These are phyloP conservation scores for Aeschynomene evenia DNA, from an alignment of 306 rosid genomes.

Conservation along the genomic window DNA sequence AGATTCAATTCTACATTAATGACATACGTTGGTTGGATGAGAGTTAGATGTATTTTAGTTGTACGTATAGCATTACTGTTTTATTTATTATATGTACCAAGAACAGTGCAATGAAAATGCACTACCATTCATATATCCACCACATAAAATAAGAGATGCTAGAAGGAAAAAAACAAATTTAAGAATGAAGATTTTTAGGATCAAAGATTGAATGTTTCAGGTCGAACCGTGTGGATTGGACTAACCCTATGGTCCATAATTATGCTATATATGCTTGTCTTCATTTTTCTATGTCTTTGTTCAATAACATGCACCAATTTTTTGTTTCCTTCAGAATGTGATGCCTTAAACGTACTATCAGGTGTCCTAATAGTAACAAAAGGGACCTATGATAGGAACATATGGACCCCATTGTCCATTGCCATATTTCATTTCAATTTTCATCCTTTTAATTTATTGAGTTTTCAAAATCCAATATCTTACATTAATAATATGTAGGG, in stretches of 20 bases:
- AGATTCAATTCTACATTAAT: too few relatives aligned
- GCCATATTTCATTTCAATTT: neutral
- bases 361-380: constrained; percentile 16
- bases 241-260: neutral
- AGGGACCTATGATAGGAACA: neutral
- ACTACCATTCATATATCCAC: too few relatives aligned
- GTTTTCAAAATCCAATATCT: too few relatives aligned
- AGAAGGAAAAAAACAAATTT: neutral
- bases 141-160: neutral
- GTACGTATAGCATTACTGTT: too few relatives aligned
- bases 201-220: neutral
- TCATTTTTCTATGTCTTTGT: neutral
- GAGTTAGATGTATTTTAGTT: too few relatives aligned
- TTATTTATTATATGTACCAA: neutral
- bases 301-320: neutral
- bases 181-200: neutral
- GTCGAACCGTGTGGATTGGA: neutral
- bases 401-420: neutral
- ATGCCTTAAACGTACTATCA: constrained; percentile 2
- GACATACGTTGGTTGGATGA: too few relatives aligned
- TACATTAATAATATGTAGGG: too few relatives aligned
- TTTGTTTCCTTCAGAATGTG: neutral
- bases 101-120: neutral
- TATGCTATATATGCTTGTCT: neutral
- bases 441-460: neutral